Conservation (phyloP, 176 grass and related monocot genomes). For the Triticum timopheevii region DNA sequence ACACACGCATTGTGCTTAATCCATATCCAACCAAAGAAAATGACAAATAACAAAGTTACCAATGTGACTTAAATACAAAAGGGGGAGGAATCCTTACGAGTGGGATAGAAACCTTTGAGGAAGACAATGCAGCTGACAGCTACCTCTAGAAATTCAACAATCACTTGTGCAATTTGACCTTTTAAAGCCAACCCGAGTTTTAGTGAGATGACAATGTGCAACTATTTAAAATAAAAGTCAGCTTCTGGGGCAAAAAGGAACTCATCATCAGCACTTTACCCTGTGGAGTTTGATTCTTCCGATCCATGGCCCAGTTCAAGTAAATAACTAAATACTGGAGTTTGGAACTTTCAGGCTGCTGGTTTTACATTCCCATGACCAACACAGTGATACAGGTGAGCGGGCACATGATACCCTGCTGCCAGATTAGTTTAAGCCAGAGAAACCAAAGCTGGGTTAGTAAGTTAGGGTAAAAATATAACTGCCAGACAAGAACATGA, state of each 20-base stretch:
- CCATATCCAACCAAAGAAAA: not conserved
- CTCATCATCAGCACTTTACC: constrained; percentile 38
- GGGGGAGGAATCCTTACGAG: constrained; percentile 42
- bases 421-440: constrained; percentile 2
- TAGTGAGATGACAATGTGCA: constrained; percentile 7
- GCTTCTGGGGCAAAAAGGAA: not conserved
- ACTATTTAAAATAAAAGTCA: constrained; percentile 22
- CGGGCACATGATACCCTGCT: not conserved
- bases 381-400: not conserved
- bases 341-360: not conserved
- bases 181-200: constrained; percentile 15
- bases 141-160: constrained; percentile 93
- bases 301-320: constrained; percentile 51
- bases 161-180: constrained; percentile 77
- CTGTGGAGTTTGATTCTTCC: constrained; percentile 78
- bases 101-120: constrained; percentile 88
- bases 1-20: constrained; percentile 37
- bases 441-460: constrained; percentile 23
- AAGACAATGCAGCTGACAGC: constrained; percentile 91
- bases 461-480: constrained; percentile 20
- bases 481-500: not conserved
- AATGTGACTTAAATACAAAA: constrained; percentile 24
- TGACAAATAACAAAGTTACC: not conserved
- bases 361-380: constrained; percentile 14
- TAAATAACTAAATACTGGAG: constrained; percentile 9